phyloP scores from a whole-genome alignment of 2,329 filamentous ascomycete species.

The Aureobasidium uvarum region DNA sequence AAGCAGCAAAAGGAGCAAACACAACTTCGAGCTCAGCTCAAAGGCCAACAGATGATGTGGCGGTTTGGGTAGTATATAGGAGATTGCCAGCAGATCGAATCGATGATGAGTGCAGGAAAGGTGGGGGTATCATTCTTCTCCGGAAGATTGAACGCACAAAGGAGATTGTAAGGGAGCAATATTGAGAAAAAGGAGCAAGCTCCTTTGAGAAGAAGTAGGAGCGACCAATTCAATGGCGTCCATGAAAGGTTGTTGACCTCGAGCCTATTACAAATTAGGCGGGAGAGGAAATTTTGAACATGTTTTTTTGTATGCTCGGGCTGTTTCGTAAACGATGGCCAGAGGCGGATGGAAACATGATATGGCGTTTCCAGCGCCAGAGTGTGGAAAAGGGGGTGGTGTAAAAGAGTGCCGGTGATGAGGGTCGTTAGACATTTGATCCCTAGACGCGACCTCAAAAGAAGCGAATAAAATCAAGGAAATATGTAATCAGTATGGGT shows the following conservation, averaged over 20 bases:
- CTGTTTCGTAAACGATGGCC: conserved; percentile 20
- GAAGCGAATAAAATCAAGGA: conserved; percentile 1
- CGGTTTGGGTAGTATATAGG: neutral
- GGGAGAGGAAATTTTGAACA: conserved; percentile 16
- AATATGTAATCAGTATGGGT: conserved; percentile 9
- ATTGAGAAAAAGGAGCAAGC: conserved; percentile 9
- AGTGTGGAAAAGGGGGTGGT: neutral
- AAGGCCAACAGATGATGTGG: conserved; percentile 15
- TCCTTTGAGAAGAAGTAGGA: neutral
- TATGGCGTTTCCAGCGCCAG: conserved; percentile 18
- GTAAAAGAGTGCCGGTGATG: neutral
- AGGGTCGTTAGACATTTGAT: conserved; percentile 16
- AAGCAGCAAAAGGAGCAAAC: neutral
- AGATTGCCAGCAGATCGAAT: neutral
- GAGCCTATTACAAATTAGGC: conserved; percentile 23
- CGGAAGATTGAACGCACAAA: conserved; percentile 20
- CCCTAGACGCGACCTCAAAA: conserved; percentile 7
- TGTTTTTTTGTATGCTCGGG: conserved; percentile 17
- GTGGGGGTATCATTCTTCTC: conserved; percentile 21
- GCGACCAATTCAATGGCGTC: conserved; percentile 4
- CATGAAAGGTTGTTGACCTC: conserved; percentile 22
- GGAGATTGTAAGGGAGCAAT: conserved; percentile 11
- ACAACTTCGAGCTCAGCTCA: conserved; percentile 17
- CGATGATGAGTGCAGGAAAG: neutral
- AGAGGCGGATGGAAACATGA: conserved; percentile 6